Base-by-base conservation (phyloP, 768 basidiomycete species). In the Suillus tomentosus region DNA sequence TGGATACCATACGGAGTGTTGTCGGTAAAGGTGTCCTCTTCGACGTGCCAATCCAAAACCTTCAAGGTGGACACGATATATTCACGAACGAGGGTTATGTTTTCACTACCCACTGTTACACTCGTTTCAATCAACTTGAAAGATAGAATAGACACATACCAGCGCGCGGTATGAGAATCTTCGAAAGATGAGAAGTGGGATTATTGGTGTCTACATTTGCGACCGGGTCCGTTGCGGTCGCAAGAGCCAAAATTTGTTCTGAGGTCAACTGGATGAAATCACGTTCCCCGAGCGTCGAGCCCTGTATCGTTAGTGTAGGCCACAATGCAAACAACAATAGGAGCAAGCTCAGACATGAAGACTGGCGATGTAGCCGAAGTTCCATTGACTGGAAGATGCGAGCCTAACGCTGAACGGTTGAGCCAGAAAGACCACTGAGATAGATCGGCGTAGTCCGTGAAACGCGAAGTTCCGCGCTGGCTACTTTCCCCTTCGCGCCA, bases 131-230 rank as follows among this genome's bases (percentile, higher is more conserved):
- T 42, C 4, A 15, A 22, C 47, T 36, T 47, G 42, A 50, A 45
- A 37, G 42, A 22, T 31, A 61, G 64, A 64, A 59, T 45, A 66
- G 56, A 3, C 43, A 83, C 87, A 70, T 79, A 91, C 93, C 82
- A 60, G 88, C 78, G 68, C 96, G 82, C 24, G 96, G 96, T 65
- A 98, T 92, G 57, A 99, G 79, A 17, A 98, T 86, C 72, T 86
- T 88, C 2, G 91, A 90, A 48, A 99, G 72, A 75, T 95, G 91
- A 2, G 91, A 92, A 27, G 78, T 69, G 0, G 90, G 85, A 69
- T 90, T 82, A 34, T 76, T 73, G 10, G 85, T 84, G 75, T 95
- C 88, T 62, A 96, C 70, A 68, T 86, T 89, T 72, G 82, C 85
- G 40, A 85, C 73, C 42, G 90, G 88, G 74, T 95, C 89, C 9